Percentiles rank a stretch among this genome's conserved stretches.
phyloP scores from a whole-genome alignment of 2,329 filamentous ascomycete genomes.

The Aurifilum marmelostoma region DNA sequence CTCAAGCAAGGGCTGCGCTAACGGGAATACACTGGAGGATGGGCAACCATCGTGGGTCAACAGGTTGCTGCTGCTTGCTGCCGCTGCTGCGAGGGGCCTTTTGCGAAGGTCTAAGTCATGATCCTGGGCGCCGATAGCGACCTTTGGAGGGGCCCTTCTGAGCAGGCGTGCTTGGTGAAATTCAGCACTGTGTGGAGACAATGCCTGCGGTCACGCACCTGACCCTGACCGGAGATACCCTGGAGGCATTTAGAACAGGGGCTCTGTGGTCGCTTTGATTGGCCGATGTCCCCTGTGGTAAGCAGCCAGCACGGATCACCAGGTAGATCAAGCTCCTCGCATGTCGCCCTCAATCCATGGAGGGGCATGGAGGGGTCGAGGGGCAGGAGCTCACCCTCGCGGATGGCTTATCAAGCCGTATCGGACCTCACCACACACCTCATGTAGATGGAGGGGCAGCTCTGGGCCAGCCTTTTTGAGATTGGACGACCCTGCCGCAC shows the following conservation, averaged over 20 bases:
- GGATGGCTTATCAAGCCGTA: slow-evolving; percentile 22
- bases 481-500: slow-evolving; percentile 22
- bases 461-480: slow-evolving; percentile 16
- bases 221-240: slow-evolving; percentile 13
- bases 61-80: neutral
- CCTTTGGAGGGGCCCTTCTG: slow-evolving; percentile 13
- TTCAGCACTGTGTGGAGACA: slow-evolving; percentile 26
- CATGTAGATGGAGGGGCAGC: slow-evolving; percentile 26
- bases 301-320: slow-evolving; percentile 15
- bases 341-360: slow-evolving; percentile 12
- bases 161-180: slow-evolving; percentile 1
- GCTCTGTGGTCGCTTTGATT: neutral
- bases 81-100: neutral
- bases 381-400: slow-evolving; percentile 7
- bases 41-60: slow-evolving; percentile 10
- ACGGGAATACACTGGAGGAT: slow-evolving; percentile 15
- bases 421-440: slow-evolving; percentile 7
- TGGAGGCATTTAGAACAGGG: slow-evolving; percentile 12
- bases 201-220: slow-evolving; percentile 6
- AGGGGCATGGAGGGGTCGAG: slow-evolving; percentile 29
- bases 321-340: slow-evolving; percentile 17
- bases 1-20: slow-evolving; percentile 18
- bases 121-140: slow-evolving; percentile 22
- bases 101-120: slow-evolving; percentile 13
- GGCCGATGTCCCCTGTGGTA: slow-evolving; percentile 1